Evolutionary conservation across 140 eudicot genomes (phyloP), one percentile per base, ranked within the genome.

Genomic region (Stevia rebaudiana): DNA sequence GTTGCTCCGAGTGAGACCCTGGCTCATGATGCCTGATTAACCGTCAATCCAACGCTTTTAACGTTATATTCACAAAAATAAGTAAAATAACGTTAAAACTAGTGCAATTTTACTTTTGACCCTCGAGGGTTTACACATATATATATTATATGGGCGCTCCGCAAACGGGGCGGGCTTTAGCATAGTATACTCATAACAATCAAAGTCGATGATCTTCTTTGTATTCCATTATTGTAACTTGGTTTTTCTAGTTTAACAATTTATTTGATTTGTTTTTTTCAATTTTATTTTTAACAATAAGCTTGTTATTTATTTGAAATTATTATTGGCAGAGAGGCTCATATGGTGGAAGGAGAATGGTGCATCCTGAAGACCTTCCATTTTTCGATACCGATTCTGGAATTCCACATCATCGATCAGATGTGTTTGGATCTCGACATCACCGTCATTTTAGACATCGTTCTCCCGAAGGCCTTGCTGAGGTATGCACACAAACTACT

Each of bases 401-500:
- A 51, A 28, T 72, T 13, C 58, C 89, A 49, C 87, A 79, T 51
- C 80, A 80, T 68, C 86, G 82, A 31, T 28, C 78, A 6, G 86
- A 84, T 51, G 76, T 71, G 15, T 79, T 82, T 67, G 85, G 80
- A 49, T 46, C 90, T 47, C 83, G 96, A 40, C 84, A 72, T 72
- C 83, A 74, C 69, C 91, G 86, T 61, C 94, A 85, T 79, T 69
- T 80, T 70, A 76, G 94, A 53, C 86, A 92, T 75, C 81, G 79
- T 40, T 73, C 82, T 68, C 95, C 89, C 4, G 96, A 92, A 40
- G 89, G 86, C 47, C 86, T 92, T 66, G 88, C 89, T 11, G 98
- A 92, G 96, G 98, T 92, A 41, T 60, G 84, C 73, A 35, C 68
- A 61, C 41, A 18, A 8, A 31, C 42, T 19, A 18, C 67, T 12